A percentile compares a stretch with the other conserved stretches of the same genome.
These are phyloP conservation scores for Neurospora hispaniola DNA, from an alignment of 495 filamentous ascomycete species.

Conservation along the genomic window DNA sequence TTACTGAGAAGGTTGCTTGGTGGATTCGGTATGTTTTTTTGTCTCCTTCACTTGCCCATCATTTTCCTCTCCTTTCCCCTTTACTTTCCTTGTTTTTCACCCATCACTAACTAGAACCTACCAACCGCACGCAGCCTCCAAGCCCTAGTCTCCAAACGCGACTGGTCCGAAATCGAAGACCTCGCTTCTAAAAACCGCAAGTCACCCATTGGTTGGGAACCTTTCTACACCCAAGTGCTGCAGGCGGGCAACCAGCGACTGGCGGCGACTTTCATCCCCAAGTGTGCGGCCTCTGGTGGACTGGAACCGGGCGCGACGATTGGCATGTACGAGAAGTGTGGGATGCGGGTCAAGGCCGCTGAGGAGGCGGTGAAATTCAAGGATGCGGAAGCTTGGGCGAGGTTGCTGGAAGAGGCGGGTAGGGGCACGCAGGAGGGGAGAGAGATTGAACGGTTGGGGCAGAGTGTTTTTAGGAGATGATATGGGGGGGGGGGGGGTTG, in stretches of 20 bases:
- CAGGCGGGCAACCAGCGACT: slow-evolving; percentile 84
- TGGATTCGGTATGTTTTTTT: slow-evolving; percentile 51
- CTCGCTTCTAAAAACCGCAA: slow-evolving; percentile 52
- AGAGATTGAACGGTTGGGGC: slow-evolving; percentile 37
- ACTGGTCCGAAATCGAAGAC: slow-evolving; percentile 90
- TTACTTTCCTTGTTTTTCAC: too few species aligned
- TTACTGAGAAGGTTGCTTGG: slow-evolving; percentile 79
- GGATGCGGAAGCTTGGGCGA: slow-evolving; percentile 51
- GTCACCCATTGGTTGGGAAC: slow-evolving; percentile 96
- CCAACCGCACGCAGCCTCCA: slow-evolving; percentile 49
- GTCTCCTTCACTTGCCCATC: too few species aligned
- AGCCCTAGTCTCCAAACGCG: slow-evolving; percentile 75
- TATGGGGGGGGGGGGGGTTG: not conserved
- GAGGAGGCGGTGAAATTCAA: slow-evolving; percentile 82
- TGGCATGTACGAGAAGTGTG: slow-evolving; percentile 95
- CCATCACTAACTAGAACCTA: too few species aligned
- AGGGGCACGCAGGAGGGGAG: slow-evolving; percentile 30
- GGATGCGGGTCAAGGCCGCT: slow-evolving; percentile 77
- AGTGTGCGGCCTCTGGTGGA: slow-evolving; percentile 45
- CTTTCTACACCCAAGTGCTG: slow-evolving; percentile 84
- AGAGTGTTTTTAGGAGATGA: slow-evolving; percentile 33
- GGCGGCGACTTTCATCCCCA: slow-evolving; percentile 75
- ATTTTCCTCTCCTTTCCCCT: too few species aligned
- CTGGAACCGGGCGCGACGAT: slow-evolving; percentile 53
- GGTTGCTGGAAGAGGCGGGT: slow-evolving; percentile 36